Evolutionary conservation across 139 green algal genomes (phyloP).

Genomic region (Closterium sp.): DNA sequence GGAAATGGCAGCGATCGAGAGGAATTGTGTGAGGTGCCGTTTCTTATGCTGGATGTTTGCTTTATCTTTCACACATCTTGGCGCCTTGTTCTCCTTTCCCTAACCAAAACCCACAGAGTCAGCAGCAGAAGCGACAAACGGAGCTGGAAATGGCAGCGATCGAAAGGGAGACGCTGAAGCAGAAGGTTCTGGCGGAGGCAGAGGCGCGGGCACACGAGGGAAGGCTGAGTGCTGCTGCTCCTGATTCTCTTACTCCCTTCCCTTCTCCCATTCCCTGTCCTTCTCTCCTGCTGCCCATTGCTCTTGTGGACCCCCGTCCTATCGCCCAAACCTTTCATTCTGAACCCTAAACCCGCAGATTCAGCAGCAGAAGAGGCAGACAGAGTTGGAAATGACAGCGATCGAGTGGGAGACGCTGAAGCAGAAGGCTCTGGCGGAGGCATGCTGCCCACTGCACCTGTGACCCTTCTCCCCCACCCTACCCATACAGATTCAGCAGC

Average conservation of each 20-base stretch:
- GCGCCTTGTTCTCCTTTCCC: no score
- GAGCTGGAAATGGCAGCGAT: conserved; percentile 57
- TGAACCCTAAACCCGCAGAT: conserved; percentile 63
- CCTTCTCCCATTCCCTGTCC: no score
- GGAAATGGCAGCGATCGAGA: no score
- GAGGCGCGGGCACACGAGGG: conserved; percentile 86
- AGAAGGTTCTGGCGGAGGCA: conserved; percentile 84
- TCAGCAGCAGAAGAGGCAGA: neutral
- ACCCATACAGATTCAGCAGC: conserved; percentile 40
- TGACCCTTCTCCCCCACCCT: neutral
- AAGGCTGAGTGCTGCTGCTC: conserved; percentile 53
- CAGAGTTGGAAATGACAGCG: no score
- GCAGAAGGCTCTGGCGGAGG: conserved; percentile 82
- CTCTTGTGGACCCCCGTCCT: no score
- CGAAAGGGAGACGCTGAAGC: conserved; percentile 67
- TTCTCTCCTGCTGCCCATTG: no score
- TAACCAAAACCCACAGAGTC: neutral
- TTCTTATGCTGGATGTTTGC: no score
- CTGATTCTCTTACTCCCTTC: neutral
- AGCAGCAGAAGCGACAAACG: conserved; percentile 38
- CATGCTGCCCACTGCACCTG: conserved; percentile 12
- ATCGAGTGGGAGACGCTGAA: neutral
- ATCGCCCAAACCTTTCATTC: no score
- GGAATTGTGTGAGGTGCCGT: no score
- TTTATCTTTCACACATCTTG: no score